Evolutionary conservation across 768 basidiomycete species (phyloP), one percentile per base, ranked within the genome.

Genomic region (Termitomyces titanicus): DNA sequence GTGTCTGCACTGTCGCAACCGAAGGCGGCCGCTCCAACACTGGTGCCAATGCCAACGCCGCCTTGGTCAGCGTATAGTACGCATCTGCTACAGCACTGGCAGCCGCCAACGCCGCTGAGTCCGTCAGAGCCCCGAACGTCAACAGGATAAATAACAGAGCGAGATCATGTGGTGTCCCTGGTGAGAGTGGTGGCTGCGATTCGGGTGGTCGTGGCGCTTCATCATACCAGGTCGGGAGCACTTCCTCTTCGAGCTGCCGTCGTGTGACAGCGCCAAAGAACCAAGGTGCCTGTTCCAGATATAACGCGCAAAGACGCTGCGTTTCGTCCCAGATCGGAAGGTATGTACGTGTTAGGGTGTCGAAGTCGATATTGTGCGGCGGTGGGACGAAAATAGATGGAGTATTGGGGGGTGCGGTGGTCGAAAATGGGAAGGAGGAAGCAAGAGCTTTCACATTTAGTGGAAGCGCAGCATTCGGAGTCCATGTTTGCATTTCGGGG

Each of bases 281-380:
- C 89, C 89, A 91, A 0, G 86, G 84, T 3, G 88, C 86, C 63
- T 87, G 84, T n/a, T 85, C 84, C 38, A 89, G 77, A 66, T 90
- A 91, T 12, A 88, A 74, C n/a, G 83, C 78, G 60, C 78, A 79
- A 33, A 91, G 75, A 31, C 81, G 77, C 43, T 68, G 72, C 0
- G 84, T 82, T 35, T 86, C 84, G 8, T 70, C 64, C 77, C 81
- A 85, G 0, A 79, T 67, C 0, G 89, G 89, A 1, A 89, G 75
- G 63, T 81, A 78, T 15, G 70, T 64, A 38, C 73, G 66, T 18
- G 82, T 62, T 59, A 86, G 70, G 54, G 74, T 71, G 53, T 78
- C 67, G 38, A 83, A 63, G 59, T 80, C 75, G 54, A 77, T 65
- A 12, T 62, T 61, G n/a, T 60, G 64, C 20, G 68, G 64, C 27